Conservation (phyloP, 2,329 filamentous ascomycete species). For the Trichoderma sp. region DNA sequence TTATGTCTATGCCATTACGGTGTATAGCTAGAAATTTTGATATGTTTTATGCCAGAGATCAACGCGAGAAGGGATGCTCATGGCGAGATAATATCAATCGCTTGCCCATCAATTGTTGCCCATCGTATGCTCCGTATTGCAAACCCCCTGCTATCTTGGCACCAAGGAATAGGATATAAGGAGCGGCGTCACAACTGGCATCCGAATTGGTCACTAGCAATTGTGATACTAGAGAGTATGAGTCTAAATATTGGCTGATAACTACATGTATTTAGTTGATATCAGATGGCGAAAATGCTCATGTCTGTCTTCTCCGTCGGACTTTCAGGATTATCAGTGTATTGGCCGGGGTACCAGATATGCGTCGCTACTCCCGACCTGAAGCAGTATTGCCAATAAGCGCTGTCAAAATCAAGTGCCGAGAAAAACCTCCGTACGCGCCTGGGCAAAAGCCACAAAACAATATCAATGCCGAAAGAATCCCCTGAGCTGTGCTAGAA, state of each 20-base stretch:
- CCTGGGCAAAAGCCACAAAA: neutral
- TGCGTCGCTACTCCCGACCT: neutral
- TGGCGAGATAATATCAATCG: neutral
- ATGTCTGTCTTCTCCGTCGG: neutral
- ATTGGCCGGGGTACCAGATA: neutral
- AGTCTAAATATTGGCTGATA: neutral
- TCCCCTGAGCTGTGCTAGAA: neutral
- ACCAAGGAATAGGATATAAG: neutral
- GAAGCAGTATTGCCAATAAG: neutral
- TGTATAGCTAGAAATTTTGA: neutral
- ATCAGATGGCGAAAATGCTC: neutral
- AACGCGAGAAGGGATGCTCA: neutral
- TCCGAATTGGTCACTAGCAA: neutral
- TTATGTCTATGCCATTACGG: neutral
- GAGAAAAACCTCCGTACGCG: neutral
- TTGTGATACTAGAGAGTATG: neutral
- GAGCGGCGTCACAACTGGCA: neutral
- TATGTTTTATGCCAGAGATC: neutral
- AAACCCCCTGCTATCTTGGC: neutral
- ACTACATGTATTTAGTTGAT: accelerated
- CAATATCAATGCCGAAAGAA: neutral
- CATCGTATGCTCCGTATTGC: neutral
- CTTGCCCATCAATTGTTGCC: neutral
- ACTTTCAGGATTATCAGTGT: accelerated
- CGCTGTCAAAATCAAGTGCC: neutral